Evolutionary conservation across 768 basidiomycete genomes (phyloP).

Genomic region (Leccinum disarticulatum): DNA sequence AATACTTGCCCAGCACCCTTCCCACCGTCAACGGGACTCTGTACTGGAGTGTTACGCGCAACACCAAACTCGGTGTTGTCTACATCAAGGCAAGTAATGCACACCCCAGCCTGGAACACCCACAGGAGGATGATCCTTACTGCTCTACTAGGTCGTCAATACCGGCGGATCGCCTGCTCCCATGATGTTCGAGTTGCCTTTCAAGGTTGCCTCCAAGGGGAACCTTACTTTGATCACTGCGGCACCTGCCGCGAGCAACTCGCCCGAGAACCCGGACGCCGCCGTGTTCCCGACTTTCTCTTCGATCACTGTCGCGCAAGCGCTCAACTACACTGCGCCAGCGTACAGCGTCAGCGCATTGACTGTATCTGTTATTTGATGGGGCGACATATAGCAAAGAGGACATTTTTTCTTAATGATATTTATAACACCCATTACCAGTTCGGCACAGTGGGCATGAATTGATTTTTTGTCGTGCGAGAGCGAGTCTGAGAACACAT

Average conservation of each 20-base stretch:
- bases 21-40: constrained; percentile 48
- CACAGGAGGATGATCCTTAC: neutral
- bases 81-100: constrained; percentile 51
- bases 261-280: neutral
- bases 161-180: constrained; percentile 38
- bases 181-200: constrained; percentile 53
- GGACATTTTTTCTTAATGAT: neutral
- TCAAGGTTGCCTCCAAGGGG: constrained; percentile 38
- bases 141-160: constrained; percentile 49
- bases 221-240: neutral
- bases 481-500: neutral
- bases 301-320: constrained; percentile 21
- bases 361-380: neutral
- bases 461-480: neutral
- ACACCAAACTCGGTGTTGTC: constrained; percentile 28
- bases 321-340: constrained; percentile 54
- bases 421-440: neutral
- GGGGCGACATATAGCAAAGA: neutral
- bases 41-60: constrained; percentile 57
- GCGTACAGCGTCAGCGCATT: constrained; percentile 40
- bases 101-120: neutral
- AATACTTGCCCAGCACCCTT: constrained; percentile 60
- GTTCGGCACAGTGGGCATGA: neutral
- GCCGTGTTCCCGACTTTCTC: neutral
- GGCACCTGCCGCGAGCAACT: neutral